Evolutionary conservation across 805 yeast species (phyloP).

Genomic region (Wickerhamiella azyma): DNA sequence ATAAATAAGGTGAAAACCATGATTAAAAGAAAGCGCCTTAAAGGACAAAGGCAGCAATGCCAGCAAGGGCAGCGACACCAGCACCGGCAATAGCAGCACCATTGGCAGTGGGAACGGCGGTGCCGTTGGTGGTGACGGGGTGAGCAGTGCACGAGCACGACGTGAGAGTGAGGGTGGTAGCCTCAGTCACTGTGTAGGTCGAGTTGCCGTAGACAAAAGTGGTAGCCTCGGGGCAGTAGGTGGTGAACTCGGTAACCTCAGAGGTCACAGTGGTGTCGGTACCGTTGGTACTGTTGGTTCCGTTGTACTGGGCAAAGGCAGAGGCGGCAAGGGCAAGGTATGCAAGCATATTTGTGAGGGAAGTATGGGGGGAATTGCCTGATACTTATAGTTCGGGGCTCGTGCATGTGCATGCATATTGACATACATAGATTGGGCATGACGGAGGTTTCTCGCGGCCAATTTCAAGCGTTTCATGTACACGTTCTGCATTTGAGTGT

Average conservation of each 20-base stretch:
- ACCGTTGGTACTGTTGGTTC: background rate
- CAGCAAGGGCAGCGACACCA: constrained; percentile 1
- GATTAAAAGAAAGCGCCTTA: background rate
- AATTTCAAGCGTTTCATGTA: no score
- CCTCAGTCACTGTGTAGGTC: constrained; percentile 55
- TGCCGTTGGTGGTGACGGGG: constrained; percentile 5
- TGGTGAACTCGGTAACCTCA: constrained; percentile 11
- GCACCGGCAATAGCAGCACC: constrained; percentile 20
- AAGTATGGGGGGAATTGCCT: background rate
- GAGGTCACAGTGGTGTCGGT: constrained; percentile 14
- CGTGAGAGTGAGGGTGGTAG: constrained; percentile 65
- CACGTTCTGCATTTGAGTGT: no score
- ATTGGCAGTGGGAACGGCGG: constrained; percentile 25
- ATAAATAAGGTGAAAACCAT: background rate
- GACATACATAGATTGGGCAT: background rate
- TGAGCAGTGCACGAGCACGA: constrained; percentile 15
- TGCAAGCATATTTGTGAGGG: background rate
- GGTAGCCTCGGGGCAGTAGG: constrained; percentile 60
- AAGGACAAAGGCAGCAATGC: constrained; percentile 2
- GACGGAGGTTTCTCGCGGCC: no score
- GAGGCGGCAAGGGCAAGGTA: background rate
- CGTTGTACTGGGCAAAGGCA: background rate
- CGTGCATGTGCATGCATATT: background rate
- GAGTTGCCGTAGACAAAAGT: constrained; percentile 41
- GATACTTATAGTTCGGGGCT: background rate